Base-by-base conservation (phyloP, 768 basidiomycete species). In the Dictyophora rubrovolvata region DNA sequence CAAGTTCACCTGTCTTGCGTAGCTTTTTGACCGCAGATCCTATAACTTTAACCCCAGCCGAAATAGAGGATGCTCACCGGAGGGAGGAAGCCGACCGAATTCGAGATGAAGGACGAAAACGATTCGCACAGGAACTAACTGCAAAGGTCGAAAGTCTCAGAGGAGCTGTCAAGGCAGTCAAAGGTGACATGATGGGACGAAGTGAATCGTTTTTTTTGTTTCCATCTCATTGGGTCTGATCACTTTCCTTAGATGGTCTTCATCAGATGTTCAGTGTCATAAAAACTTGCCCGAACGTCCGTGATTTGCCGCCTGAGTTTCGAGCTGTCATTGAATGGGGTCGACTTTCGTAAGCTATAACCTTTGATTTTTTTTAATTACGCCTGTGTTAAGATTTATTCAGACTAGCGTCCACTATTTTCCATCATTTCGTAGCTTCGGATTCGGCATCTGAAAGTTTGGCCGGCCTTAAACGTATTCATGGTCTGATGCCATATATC, bases 401-500 rank as follows among this genome's bases (percentile, higher is more conserved):
- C 66, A 98, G 94, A 36, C 76, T 98, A 63, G 96, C 96, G 0
- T 95, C 96, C 5, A 94, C 96, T 1, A 85, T 97, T 46, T 99
- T 98, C 69, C 94, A 97, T 64, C 86, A 88, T 37, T 94, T 93
- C 65, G 83, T 96, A 33, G 96, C 96, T 0, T 82, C 93, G 20
- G 96, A 99, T 69, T 85, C 85, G 60, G 87, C 93, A 5, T 93
- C 93, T 5, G 89, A 95, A 64, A 87, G 86, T 5, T 87, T 98
- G 65, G 78, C 90, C 14, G 80, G 83, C 60, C 72, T 99, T 61
- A 98, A 97, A 74, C 81, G 94, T 52, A 81, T 96, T 48, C 96
- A 99, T 68, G 93, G 93, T 1, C 73, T 95, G 54, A 96, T 98
- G 91, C 96, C 96, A 5, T 99, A 99, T 70, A 91, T 98, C 66